Base-by-base conservation (phyloP, 2,329 filamentous ascomycete species). In the Aspergillus ochraceoroseus region DNA sequence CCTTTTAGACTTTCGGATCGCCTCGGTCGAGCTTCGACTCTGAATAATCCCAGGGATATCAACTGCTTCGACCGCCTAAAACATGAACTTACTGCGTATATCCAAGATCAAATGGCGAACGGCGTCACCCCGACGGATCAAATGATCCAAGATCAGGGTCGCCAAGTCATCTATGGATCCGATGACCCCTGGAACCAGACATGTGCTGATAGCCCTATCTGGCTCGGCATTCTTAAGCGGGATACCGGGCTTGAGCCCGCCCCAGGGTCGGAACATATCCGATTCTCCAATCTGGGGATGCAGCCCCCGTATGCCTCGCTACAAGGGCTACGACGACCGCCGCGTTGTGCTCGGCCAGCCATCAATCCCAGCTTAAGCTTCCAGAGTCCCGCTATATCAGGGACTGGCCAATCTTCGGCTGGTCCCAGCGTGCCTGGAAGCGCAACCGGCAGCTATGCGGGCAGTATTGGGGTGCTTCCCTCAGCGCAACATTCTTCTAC, bases 151-250 rank as follows among this genome's bases (percentile, higher is more conserved):
- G 53, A 62, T 14, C 54, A 65, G 43, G 62, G 49, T 31, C 63
- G 63, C 26, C 48, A 45, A 36, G 51, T 63, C 5, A 58, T 66
- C 31, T 66, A 65, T 38, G 59, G 54, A 8, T 52, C 34, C 11
- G 54, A 61, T 41, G 62, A 65, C 22, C 54, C 53, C n/a, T 66
- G 62, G 61, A 64, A 66, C 35, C 62, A 70, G 52, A 71, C 69
- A 3, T 67, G 66, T 40, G 69, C 69, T 5, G 69, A 71, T 47
- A 70, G 70, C 34, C 55, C 63, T n/a, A 53, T 64, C 7, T 72
- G 69, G 69, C 55, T 72, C 7, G 62, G 62, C 40, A 53, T 69
- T 17, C 50, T 72, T 36, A 72, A 72, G 49, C 64, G 63, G 7
- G 64, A 70, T 43, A 55, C 61, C 26, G 68, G 68, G 3, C 49